phyloP scores from a whole-genome alignment of 345 rosid species.

The Dimocarpus longan region DNA sequence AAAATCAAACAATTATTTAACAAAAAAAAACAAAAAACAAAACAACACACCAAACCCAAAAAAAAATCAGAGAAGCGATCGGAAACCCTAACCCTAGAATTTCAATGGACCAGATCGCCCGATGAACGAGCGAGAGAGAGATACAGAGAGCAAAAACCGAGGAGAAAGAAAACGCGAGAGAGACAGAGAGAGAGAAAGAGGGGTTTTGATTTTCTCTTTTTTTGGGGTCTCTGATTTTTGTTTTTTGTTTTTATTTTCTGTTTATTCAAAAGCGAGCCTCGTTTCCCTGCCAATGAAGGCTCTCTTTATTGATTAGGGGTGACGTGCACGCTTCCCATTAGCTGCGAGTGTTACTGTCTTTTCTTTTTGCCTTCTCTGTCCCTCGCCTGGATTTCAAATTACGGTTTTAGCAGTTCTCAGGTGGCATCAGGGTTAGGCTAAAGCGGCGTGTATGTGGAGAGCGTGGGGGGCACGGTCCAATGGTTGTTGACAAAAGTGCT shows the following conservation, averaged over 20 bases:
- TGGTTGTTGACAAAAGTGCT: background rate
- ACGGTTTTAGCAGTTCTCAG: background rate
- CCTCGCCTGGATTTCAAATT: background rate
- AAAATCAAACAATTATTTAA: background rate
- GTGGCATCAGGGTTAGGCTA: background rate
- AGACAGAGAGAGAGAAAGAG: background rate
- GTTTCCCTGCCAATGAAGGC: conserved; percentile 35
- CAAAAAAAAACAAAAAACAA: background rate
- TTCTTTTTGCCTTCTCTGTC: conserved; percentile 14
- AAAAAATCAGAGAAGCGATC: conserved; percentile 7
- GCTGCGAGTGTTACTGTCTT: conserved; percentile 11
- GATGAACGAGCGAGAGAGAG: conserved; percentile 19
- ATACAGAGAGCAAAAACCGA: background rate
- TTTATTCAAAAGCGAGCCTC: background rate
- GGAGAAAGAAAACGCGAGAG: background rate
- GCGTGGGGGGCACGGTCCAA: background rate
- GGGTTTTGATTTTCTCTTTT: background rate
- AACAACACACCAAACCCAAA: background rate
- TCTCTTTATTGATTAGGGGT: conserved; percentile 28
- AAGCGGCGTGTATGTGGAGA: background rate
- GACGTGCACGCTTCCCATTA: conserved; percentile 21
- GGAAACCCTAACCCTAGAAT: conserved; percentile 37
- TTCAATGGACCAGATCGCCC: conserved; percentile 41
- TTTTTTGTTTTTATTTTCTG: background rate
- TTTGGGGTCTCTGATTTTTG: background rate